These are phyloP conservation scores for Penicillium sp. DNA, from an alignment of 2,329 filamentous ascomycete species.

Conservation along the genomic window DNA sequence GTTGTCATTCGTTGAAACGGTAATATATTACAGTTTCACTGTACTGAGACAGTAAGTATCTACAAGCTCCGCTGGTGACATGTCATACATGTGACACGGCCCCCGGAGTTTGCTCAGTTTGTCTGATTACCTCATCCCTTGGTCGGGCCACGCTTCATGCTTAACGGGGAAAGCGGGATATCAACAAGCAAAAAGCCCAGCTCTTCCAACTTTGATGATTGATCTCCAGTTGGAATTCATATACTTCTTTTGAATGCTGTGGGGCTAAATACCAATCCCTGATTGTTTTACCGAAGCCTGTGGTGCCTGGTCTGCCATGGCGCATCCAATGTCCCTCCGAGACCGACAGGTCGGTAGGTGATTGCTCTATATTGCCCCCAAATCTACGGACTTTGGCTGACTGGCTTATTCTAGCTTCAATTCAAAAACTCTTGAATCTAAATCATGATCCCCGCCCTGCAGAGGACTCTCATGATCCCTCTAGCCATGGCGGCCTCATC, in stretches of 20 bases:
- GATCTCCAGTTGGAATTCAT: background rate
- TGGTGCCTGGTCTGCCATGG: conserved; percentile 47
- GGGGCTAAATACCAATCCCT: background rate
- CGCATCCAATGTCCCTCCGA: conserved; percentile 60
- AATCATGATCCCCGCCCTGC: conserved; percentile 67
- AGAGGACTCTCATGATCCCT: conserved; percentile 61
- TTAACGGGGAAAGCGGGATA: conserved; percentile 1
- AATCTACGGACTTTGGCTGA: conserved; percentile 8
- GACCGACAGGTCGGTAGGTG: conserved; percentile 70
- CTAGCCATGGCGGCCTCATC: conserved; percentile 59
- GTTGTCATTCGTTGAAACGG: background rate
- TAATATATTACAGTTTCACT: background rate
- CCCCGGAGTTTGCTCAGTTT: background rate
- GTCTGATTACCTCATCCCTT: background rate
- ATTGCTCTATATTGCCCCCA: conserved; percentile 6
- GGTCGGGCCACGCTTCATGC: conserved; percentile 1
- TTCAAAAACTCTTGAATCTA: conserved; percentile 93
- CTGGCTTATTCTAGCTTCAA: conserved; percentile 65
- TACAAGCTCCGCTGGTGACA: background rate
- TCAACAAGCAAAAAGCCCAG: background rate
- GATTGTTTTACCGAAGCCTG: conserved; percentile 9
- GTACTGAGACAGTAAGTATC: background rate
- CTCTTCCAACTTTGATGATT: background rate
- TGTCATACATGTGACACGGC: background rate
- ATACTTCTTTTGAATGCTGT: background rate